phyloP scores from a whole-genome alignment of 2,329 filamentous ascomycete genomes.

The Fusarium setosum region DNA sequence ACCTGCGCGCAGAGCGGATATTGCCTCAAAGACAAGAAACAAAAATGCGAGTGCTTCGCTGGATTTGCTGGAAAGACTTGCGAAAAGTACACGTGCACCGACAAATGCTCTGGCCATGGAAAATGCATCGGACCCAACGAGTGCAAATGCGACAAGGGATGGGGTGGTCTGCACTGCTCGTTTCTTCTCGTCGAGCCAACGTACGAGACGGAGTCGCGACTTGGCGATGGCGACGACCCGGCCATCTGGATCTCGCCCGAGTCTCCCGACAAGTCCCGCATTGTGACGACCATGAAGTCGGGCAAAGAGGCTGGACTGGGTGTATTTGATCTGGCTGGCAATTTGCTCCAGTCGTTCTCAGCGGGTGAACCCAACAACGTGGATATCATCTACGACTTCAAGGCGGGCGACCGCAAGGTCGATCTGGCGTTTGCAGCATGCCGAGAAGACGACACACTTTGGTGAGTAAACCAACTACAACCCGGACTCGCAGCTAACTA shows the following conservation, averaged over 20 bases:
- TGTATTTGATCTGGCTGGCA: slow-evolving; percentile 61
- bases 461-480: slow-evolving; percentile 49
- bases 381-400: slow-evolving; percentile 63
- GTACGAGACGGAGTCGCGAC: slow-evolving; percentile 57
- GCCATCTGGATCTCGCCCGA: slow-evolving; percentile 60
- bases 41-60: slow-evolving; percentile 55
- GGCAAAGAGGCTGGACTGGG: slow-evolving; percentile 59
- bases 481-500: neutral
- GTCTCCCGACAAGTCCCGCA: slow-evolving; percentile 54
- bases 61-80: slow-evolving; percentile 54
- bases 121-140: slow-evolving; percentile 54
- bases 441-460: slow-evolving; percentile 62
- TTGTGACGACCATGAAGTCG: slow-evolving; percentile 65
- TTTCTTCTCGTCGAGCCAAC: slow-evolving; percentile 55
- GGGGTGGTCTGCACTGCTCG: slow-evolving; percentile 58
- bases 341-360: slow-evolving; percentile 56
- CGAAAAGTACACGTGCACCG: slow-evolving; percentile 49
- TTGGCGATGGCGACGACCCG: slow-evolving; percentile 59
- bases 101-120: slow-evolving; percentile 56
- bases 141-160: slow-evolving; percentile 55
- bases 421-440: slow-evolving; percentile 64
- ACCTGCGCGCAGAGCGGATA: slow-evolving; percentile 54
- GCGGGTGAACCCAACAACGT: slow-evolving; percentile 65
- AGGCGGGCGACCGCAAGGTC: slow-evolving; percentile 54
- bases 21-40: slow-evolving; percentile 40